A percentile compares a stretch with the other conserved stretches of the same genome.
phyloP scores from a whole-genome alignment of 331 rosid genomes.

The Quercus tomentella region DNA sequence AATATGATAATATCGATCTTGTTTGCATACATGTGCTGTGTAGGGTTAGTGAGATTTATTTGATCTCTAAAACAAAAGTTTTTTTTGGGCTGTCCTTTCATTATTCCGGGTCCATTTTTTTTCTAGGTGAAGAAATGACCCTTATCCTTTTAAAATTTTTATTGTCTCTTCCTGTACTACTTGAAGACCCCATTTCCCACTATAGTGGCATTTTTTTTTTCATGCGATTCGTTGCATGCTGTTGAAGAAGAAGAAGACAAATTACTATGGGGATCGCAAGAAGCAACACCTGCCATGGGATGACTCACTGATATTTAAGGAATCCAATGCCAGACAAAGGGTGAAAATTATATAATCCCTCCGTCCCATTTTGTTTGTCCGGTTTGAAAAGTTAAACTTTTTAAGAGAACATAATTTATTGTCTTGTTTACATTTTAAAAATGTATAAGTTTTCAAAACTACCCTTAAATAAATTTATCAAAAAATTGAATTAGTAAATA shows the following conservation, averaged over 20 bases:
- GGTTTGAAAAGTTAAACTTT: too few relatives aligned
- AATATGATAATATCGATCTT: not conserved
- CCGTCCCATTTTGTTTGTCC: fast-evolving
- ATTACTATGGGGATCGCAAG: not conserved
- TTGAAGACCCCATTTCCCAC: not conserved
- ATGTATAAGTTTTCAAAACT: too few relatives aligned
- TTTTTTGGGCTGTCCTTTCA: not conserved
- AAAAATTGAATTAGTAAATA: too few relatives aligned
- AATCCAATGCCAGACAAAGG: not conserved
- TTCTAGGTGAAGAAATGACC: not conserved
- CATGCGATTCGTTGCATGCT: not conserved
- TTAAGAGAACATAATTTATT: too few relatives aligned
- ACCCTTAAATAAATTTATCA: too few relatives aligned
- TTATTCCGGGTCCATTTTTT: not conserved
- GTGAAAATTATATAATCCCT: too few relatives aligned
- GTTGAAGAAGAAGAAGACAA: not conserved
- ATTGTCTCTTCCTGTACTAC: not conserved
- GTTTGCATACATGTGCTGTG: not conserved
- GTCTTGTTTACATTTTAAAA: too few relatives aligned
- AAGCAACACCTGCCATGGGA: not conserved
- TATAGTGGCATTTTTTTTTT: not conserved
- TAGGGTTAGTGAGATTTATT: not conserved
- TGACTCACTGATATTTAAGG: not conserved
- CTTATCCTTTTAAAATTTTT: not conserved
- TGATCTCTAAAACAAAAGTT: not conserved